Conservation (phyloP, 2,329 filamentous ascomycete species). For the Fusarium drepaniforme region DNA sequence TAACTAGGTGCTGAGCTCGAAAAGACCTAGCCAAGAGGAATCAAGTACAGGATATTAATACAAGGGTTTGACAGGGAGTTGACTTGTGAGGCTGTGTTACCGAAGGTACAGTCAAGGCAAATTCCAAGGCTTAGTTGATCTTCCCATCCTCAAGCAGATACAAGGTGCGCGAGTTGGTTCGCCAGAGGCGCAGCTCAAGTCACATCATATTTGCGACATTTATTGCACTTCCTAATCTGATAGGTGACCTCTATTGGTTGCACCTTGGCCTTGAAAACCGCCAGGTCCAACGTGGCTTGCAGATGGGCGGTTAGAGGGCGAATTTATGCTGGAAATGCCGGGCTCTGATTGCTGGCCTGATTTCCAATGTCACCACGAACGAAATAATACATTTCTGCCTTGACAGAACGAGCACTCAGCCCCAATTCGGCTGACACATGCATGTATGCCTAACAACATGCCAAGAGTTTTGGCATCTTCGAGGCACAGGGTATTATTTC, state of each 20-base stretch:
- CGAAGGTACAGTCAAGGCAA: not conserved
- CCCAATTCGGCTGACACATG: not conserved
- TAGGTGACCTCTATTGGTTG: not conserved
- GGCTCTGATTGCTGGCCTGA: not conserved
- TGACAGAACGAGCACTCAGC: not conserved
- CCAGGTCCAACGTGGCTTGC: not conserved
- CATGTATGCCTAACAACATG: not conserved
- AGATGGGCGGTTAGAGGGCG: not conserved
- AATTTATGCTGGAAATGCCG: no score
- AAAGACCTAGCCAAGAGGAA: not conserved
- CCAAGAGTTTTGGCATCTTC: not conserved
- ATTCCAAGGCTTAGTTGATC: not conserved
- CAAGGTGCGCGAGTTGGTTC: not conserved
- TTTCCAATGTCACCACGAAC: not conserved
- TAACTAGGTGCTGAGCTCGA: not conserved
- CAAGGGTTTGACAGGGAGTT: no score
- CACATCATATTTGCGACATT: not conserved
- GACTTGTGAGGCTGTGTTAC: not conserved
- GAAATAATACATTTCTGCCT: not conserved
- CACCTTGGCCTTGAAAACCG: not conserved
- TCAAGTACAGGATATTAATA: not conserved
- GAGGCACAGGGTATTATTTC: accelerated
- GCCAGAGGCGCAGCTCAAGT: not conserved
- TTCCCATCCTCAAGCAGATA: not conserved
- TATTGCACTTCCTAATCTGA: not conserved